Conservation (phyloP, 1,139 yeast species). For the Geotrichum citri-aurantii region DNA sequence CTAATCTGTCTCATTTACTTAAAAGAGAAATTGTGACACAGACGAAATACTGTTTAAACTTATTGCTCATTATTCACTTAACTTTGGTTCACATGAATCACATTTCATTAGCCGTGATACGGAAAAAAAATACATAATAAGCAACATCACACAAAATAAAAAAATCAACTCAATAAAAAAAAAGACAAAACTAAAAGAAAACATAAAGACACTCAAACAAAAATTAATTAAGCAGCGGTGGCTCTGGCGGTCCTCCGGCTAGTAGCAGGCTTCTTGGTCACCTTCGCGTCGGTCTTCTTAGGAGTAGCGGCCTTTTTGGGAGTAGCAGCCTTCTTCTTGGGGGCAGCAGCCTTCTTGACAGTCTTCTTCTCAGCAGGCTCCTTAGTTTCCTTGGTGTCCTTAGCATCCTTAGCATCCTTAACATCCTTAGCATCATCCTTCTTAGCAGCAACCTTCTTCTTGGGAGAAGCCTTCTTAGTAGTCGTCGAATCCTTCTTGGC, state of each 20-base stretch:
- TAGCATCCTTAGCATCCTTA: constrained; percentile 26
- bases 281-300: constrained; percentile 25
- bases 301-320: constrained; percentile 31
- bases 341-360: constrained; percentile 32
- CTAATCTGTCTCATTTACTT: too few relatives aligned
- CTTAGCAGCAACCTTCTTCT: constrained; percentile 50
- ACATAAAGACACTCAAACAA: neutral
- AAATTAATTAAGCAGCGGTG: neutral
- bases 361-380: constrained; percentile 27
- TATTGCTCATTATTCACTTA: neutral
- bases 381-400: constrained; percentile 16
- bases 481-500: constrained; percentile 44
- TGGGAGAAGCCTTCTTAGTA: constrained; percentile 64
- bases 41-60: neutral
- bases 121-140: neutral
- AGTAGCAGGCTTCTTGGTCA: constrained; percentile 26
- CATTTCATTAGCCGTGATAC: neutral
- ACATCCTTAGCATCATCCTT: constrained; percentile 28
- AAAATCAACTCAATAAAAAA: neutral
- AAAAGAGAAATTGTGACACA: neutral
- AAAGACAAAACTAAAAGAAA: neutral
- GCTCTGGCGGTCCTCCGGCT: constrained; percentile 15
- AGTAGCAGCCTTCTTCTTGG: constrained; percentile 24
- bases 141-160: neutral
- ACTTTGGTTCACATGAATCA: neutral